Base-by-base conservation (phyloP, 2,329 filamentous ascomycete species). In the Rugonectria rugulosa region DNA sequence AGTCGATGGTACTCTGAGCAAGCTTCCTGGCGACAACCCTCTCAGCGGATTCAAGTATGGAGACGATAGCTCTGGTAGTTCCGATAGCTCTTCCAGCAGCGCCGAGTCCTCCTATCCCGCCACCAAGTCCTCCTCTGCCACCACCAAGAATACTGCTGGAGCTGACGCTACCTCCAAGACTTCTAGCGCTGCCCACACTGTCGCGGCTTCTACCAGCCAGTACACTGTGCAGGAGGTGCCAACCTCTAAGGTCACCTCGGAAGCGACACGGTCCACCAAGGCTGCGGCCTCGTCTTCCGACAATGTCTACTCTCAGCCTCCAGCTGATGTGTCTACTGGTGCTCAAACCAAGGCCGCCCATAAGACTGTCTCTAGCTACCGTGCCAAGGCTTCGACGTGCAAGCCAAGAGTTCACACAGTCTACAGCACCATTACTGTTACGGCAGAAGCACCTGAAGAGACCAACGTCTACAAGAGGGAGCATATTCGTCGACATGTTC, bases 11-110 rank as follows among this genome's bases (percentile, higher is more conserved):
- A 69, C 72, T 23, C 61, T 88, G 59, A 64, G 69, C 14, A 69
- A 70, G 14, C 79, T 88, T 14, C 84, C 86, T 2, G 84, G 86
- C 23, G 74, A 79, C 70, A 83, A 83, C 72, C 76, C 78, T 4
- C 67, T 86, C n/a, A 75, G 76, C 31, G 79, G 81, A 40, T 88
- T 79, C 77, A 65, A 70, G 23, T 77, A 76, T 53, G 81, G 81
- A 53, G 68, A 62, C 17, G 61, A 40, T 27, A 52, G 55, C 37
- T 44, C 55, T 6, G 32, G 21, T 20, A 43, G 44, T 20, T 48
- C 44, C 14, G 42, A 38, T 20, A 53, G 62, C 24, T 54, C 52
- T 29, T 37, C 32, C 6, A 49, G 31, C 37, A 15, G 48, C 4
- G n/a, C 21, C 7, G n/a, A n/a, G n/a, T n/a, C n/a, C n/a, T n/a